A percentile compares a stretch with the other conserved stretches of the same genome.
Conservation (phyloP, 305 asterid genomes). For the Fraxinus ornus region DNA sequence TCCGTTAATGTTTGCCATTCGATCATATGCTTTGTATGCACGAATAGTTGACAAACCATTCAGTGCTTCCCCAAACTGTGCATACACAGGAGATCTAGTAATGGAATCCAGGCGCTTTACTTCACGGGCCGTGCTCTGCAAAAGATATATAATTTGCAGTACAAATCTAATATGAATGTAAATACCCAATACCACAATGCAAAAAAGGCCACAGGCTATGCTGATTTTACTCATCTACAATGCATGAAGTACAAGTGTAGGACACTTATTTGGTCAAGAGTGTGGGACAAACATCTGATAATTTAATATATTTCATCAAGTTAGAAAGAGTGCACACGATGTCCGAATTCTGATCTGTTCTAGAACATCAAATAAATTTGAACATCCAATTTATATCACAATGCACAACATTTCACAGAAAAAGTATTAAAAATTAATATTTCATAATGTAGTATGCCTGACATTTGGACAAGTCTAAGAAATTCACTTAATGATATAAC, state of each 20-base stretch:
- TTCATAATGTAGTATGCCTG: neutral
- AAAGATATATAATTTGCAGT: constrained; percentile 16
- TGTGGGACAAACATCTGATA: neutral
- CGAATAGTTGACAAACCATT: constrained; percentile 82
- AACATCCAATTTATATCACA: neutral
- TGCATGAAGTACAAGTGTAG: neutral
- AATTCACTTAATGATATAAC: neutral
- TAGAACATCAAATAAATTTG: constrained; percentile 8
- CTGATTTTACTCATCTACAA: neutral
- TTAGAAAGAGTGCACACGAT: neutral
- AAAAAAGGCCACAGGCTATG: neutral
- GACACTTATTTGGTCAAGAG: neutral
- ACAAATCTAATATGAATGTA: constrained; percentile 2
- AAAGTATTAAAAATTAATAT: neutral
- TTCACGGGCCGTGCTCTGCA: constrained; percentile 92
- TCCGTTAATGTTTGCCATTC: constrained; percentile 71
- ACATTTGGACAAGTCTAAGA: neutral
- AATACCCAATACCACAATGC: neutral
- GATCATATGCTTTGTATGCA: constrained; percentile 83
- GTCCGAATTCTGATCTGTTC: constrained; percentile 4
- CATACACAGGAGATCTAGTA: constrained; percentile 85
- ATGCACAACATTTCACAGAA: neutral
- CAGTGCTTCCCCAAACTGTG: constrained; percentile 90
- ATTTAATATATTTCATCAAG: neutral
- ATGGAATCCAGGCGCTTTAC: constrained; percentile 84